phyloP scores from a whole-genome alignment of 202 grass and related monocot genomes.

The Hordeum pubiflorum region DNA sequence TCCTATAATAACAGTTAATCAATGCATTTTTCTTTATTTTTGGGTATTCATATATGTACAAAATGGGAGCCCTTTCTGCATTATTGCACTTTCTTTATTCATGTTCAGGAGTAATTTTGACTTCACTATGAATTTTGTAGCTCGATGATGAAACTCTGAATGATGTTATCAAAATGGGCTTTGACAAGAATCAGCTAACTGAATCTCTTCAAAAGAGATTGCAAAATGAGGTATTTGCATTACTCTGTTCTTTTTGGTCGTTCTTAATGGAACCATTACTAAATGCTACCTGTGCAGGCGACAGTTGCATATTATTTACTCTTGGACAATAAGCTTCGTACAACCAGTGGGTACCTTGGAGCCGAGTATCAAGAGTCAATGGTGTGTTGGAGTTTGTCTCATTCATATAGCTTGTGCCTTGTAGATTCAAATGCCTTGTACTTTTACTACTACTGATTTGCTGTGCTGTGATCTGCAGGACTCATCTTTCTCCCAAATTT shows the following conservation, averaged over 20 bases:
- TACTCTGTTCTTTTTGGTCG: background rate
- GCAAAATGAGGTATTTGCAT: constrained; percentile 80
- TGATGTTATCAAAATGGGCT: constrained; percentile 94
- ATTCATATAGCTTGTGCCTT: background rate
- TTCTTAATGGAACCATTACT: constrained; percentile 1
- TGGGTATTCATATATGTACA: background rate
- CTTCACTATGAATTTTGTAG: constrained; percentile 38
- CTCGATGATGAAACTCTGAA: constrained; percentile 80
- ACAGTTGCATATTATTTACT: constrained; percentile 99
- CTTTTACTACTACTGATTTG: constrained; percentile 4
- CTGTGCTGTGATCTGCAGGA: constrained; percentile 33
- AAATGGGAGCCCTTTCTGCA: background rate
- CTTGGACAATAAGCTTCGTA: constrained; percentile 86
- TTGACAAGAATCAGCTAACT: constrained; percentile 66
- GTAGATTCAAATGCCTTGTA: background rate
- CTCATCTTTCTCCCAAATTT: constrained; percentile 40
- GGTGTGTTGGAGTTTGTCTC: constrained; percentile 28
- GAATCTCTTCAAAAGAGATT: constrained; percentile 86
- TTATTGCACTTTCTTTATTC: background rate
- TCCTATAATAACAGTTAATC: background rate
- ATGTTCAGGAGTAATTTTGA: constrained; percentile 9
- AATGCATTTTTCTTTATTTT: background rate
- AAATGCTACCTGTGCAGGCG: constrained; percentile 38
- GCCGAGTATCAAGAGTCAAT: constrained; percentile 86
- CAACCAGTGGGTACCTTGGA: constrained; percentile 93